A percentile compares a stretch with the other conserved stretches of the same genome.
phyloP scores from a whole-genome alignment of 768 basidiomycete genomes.

The Mycena haematopus region DNA sequence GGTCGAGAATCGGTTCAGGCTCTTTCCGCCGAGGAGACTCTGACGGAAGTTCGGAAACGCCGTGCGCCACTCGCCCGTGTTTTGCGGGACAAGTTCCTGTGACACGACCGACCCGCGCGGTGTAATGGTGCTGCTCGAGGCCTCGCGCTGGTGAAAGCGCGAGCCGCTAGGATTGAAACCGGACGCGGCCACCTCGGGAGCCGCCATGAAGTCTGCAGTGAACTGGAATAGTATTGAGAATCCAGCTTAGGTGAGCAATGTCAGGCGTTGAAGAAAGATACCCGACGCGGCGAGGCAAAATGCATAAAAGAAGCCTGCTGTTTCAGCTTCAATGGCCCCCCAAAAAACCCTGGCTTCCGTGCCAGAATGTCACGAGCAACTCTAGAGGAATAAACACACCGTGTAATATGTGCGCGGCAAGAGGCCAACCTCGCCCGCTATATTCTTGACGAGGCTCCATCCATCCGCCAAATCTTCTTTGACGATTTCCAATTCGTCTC shows the following conservation, averaged over 20 bases:
- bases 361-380: background rate
- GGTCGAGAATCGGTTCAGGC: slow-evolving; percentile 82
- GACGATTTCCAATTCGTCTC: slow-evolving; percentile 73
- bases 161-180: slow-evolving; percentile 31
- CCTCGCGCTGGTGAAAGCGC: slow-evolving; percentile 39
- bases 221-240: slow-evolving; percentile 48
- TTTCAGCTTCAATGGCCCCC: too few species aligned
- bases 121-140: slow-evolving; percentile 55
- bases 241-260: too few species aligned
- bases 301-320: too few species aligned
- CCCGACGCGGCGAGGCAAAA: too few species aligned
- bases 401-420: slow-evolving; percentile 77
- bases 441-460: slow-evolving; percentile 76
- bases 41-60: slow-evolving; percentile 72
- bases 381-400: too few species aligned
- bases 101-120: slow-evolving; percentile 54
- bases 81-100: slow-evolving; percentile 60
- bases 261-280: too few species aligned
- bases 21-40: slow-evolving; percentile 77
- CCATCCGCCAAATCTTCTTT: slow-evolving; percentile 78
- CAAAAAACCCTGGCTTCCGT: too few species aligned
- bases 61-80: slow-evolving; percentile 70
- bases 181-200: slow-evolving; percentile 53
- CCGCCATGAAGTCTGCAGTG: slow-evolving; percentile 65
- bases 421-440: slow-evolving; percentile 67